Conservation (phyloP, 1,139 yeast genomes). For the Blastobotrys indianensis region DNA sequence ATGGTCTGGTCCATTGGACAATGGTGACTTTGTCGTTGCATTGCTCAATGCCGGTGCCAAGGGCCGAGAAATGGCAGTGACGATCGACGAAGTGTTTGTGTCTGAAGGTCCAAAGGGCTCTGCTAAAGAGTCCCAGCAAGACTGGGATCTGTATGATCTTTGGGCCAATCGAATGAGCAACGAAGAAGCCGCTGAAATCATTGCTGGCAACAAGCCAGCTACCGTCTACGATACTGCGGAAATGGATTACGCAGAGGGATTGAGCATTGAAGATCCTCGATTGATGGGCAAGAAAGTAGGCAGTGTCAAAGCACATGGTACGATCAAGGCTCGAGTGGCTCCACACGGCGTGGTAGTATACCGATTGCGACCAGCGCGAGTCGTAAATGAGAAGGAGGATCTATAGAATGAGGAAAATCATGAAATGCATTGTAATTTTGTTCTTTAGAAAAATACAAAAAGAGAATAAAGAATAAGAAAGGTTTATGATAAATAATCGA, state of each 20-base stretch:
- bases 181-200: constrained; percentile 12
- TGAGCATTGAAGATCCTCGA: constrained; percentile 12
- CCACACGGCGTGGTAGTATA: constrained; percentile 15
- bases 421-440: too few relatives aligned
- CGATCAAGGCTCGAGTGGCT: constrained; percentile 13
- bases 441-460: too few relatives aligned
- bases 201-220: constrained; percentile 8
- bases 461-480: too few relatives aligned
- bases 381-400: too few relatives aligned
- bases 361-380: constrained; percentile 10
- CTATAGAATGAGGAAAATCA: too few relatives aligned
- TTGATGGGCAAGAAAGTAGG: constrained; percentile 16
- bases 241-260: constrained; percentile 15
- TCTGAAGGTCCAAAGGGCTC: constrained; percentile 18
- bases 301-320: constrained; percentile 11
- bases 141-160: constrained; percentile 22
- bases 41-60: constrained; percentile 25
- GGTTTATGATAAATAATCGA: too few relatives aligned
- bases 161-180: constrained; percentile 18
- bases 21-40: constrained; percentile 25
- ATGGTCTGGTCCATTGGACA: constrained; percentile 22
- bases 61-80: constrained; percentile 16
- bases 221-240: constrained; percentile 11
- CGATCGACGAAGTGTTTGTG: constrained; percentile 24
- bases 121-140: constrained; percentile 13